These are phyloP conservation scores for Blastobotrys raffinosifermentans DNA, from an alignment of 1,139 yeast species.

Conservation along the genomic window DNA sequence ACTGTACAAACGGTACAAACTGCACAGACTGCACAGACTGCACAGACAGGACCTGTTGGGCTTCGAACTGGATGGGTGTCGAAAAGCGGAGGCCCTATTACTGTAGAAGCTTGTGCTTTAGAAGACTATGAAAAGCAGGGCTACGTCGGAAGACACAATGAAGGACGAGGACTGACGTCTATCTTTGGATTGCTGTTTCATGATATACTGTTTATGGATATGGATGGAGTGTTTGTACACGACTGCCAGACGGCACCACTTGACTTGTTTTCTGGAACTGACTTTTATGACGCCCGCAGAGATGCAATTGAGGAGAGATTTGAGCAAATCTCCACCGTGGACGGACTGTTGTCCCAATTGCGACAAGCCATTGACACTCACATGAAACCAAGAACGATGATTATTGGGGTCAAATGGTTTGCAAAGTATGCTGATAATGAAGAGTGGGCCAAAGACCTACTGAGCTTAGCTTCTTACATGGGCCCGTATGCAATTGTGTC, in stretches of 20 bases:
- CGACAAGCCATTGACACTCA: neutral
- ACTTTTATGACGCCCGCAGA: conserved; percentile 20
- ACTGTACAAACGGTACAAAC: too few species aligned
- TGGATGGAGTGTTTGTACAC: conserved; percentile 29
- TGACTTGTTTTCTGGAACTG: conserved; percentile 22
- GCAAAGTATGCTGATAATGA: conserved; percentile 8
- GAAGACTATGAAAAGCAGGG: conserved; percentile 27
- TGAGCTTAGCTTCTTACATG: conserved; percentile 27
- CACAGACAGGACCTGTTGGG: too few species aligned
- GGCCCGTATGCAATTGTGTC: conserved; percentile 21
- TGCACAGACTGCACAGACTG: too few species aligned
- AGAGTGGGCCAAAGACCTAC: conserved; percentile 18
- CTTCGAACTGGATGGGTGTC: conserved; percentile 13
- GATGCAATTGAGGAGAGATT: conserved; percentile 20
- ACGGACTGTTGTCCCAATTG: neutral
- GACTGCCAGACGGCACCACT: conserved; percentile 32
- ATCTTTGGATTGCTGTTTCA: conserved; percentile 29
- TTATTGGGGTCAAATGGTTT: conserved; percentile 32
- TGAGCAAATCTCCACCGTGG: conserved; percentile 3
- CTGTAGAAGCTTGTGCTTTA: conserved; percentile 34
- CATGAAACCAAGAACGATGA: conserved; percentile 12
- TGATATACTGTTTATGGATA: conserved; percentile 27
- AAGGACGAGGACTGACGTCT: conserved; percentile 30
- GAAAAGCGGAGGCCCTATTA: conserved; percentile 9
- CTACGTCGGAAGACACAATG: conserved; percentile 35